These are phyloP conservation scores for Lenzites betulinus DNA, from an alignment of 768 basidiomycete genomes.

Conservation along the genomic window DNA sequence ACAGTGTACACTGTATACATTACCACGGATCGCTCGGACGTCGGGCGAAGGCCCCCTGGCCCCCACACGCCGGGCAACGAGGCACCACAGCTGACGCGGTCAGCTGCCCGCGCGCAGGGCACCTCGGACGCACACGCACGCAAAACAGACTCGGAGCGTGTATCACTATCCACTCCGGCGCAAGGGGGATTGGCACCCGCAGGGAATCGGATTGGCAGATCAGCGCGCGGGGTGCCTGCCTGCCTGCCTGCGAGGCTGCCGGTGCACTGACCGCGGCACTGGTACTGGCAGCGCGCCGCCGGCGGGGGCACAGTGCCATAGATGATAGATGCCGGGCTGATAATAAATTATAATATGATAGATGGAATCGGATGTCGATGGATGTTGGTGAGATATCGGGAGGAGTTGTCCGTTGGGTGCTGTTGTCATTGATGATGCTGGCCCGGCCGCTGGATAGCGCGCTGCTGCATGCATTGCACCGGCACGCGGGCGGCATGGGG, in stretches of 20 bases:
- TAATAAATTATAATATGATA: no score
- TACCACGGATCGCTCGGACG: background rate
- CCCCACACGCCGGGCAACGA: conserved; percentile 1
- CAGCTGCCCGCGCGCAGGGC: background rate
- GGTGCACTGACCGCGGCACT: no score
- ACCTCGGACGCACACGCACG: background rate
- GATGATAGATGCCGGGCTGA: conserved; percentile 1
- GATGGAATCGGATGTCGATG: background rate
- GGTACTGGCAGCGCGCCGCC: background rate
- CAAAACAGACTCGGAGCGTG: background rate
- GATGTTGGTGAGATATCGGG: background rate
- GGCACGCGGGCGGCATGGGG: no score
- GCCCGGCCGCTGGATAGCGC: no score
- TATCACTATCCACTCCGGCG: no score
- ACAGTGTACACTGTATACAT: no score
- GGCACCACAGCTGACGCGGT: conserved; percentile 12
- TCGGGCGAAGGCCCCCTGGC: background rate
- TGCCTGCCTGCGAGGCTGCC: no score
- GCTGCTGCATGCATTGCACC: background rate
- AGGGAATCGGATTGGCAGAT: no score
- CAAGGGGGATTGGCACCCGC: no score
- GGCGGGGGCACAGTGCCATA: background rate
- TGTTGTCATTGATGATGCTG: no score
- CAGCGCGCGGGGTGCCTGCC: no score
- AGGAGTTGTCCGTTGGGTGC: no score